Base-by-base conservation (phyloP, 106 monocot species). In the Dendrobium huoshanense region DNA sequence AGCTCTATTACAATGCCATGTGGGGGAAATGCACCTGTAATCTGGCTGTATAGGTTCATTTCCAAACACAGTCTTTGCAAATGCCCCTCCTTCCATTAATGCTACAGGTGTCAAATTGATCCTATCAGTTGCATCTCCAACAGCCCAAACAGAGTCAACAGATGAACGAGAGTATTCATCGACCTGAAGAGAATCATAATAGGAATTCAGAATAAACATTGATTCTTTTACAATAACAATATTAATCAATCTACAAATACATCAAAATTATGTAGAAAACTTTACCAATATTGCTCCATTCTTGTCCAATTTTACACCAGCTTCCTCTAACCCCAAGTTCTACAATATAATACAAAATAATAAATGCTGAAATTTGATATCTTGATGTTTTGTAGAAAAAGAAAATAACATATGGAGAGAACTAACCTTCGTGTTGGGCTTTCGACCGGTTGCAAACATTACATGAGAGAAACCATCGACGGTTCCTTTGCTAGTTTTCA, bases 361-460 rank as follows among this genome's bases (percentile, higher is more conserved):
- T 54, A 49, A 77, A 20, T 4, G 16, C 55, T 27, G 25, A 27
- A 42, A 29, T 13, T 15, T 77, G 18, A 31, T 55, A 5, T 7
- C 55, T 5, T 51, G 54, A 29, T 9, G 16, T 31, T 55, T 6
- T 17, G 48, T 54, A 77, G 17, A 33, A 70, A 70, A 22, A 70
- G 25, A n/a, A 37, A 70, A 37, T 70, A 70, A 70, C 31, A 70
- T 29, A 17, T 55, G 31, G 31, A 33, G 18, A 77, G 44, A 56
- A 56, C 13, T 20, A 82, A 99, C 99, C 99, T 90, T 93, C 27
- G 99, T 99, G 41, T 95, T 95, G 68, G 99, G 99, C 85, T 56
- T 93, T 84, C 95, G 91, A 18, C 99, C 99, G 48, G 99, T 99
- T 27, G 99, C 99, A 95, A 99, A 91, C 99, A 99, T 95, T 72